Evolutionary conservation across 2,329 filamentous ascomycete species (phyloP).

Genomic region (Sclerotinia borealis): DNA sequence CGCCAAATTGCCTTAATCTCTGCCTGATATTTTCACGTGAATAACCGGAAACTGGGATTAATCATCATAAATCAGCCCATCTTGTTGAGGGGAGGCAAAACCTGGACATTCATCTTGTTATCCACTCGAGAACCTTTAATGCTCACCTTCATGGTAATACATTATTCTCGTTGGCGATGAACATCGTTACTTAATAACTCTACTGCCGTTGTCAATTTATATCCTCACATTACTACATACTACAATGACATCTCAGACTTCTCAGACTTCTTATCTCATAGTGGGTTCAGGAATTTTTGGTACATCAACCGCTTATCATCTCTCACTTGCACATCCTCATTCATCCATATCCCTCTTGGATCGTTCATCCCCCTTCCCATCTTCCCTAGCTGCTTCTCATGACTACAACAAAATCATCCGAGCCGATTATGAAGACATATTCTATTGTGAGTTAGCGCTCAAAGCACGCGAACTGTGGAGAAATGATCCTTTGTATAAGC

Average conservation of each 20-base stretch:
- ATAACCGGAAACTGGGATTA: too few relatives aligned
- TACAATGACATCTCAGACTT: neutral
- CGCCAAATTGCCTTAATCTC: neutral
- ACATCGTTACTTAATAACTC: neutral
- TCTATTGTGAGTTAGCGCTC: conserved; percentile 46
- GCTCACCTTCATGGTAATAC: neutral
- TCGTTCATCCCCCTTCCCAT: conserved; percentile 34
- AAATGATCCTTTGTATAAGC: conserved; percentile 40
- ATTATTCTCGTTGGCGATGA: neutral
- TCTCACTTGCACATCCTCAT: conserved; percentile 36
- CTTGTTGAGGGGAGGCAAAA: neutral
- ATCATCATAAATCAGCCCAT: too few relatives aligned
- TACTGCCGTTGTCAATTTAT: neutral
- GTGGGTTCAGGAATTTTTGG: conserved; percentile 49
- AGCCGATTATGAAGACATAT: conserved; percentile 48
- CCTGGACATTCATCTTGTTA: neutral
- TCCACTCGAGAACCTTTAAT: too few relatives aligned
- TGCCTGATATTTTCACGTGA: too few relatives aligned
- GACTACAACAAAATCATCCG: conserved; percentile 56
- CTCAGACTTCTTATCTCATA: conserved; percentile 35
- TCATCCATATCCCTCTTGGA: conserved; percentile 41
- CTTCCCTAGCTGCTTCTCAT: conserved; percentile 46
- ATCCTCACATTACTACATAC: neutral
- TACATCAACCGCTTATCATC: conserved; percentile 44
- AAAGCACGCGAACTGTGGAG: conserved; percentile 44